These are phyloP conservation scores for Filobasidium uniguttulatum DNA, from an alignment of 1,284 basidiomycete species.

Conservation along the genomic window DNA sequence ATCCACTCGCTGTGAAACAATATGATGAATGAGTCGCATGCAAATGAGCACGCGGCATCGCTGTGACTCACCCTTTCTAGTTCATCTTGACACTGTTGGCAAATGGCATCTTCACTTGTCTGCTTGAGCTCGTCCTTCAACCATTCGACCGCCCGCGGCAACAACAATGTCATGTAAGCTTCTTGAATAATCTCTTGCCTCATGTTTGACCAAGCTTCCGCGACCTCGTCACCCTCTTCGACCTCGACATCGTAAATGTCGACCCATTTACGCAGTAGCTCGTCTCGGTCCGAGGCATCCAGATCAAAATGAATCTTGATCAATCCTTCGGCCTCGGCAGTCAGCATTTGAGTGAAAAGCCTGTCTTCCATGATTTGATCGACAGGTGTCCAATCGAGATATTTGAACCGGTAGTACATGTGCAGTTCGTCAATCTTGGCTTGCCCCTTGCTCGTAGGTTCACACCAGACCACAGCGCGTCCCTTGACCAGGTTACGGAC, in stretches of 20 bases:
- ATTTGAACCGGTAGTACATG: slow-evolving; percentile 89
- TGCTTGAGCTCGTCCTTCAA: slow-evolving; percentile 76
- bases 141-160: slow-evolving; percentile 77
- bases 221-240: slow-evolving; percentile 40
- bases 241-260: neutral
- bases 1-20: slow-evolving; percentile 33
- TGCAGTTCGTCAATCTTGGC: slow-evolving; percentile 81
- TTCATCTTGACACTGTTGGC: slow-evolving; percentile 50
- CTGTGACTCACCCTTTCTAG: slow-evolving; percentile 52
- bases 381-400: slow-evolving; percentile 69
- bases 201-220: slow-evolving; percentile 85
- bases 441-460: slow-evolving; percentile 83
- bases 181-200: slow-evolving; percentile 65
- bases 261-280: slow-evolving; percentile 49
- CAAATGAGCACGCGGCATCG: neutral
- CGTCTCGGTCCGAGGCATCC: slow-evolving; percentile 47
- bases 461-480: slow-evolving; percentile 64
- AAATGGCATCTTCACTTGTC: slow-evolving; percentile 74
- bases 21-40: slow-evolving; percentile 3
- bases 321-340: slow-evolving; percentile 76
- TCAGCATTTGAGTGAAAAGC: slow-evolving; percentile 82
- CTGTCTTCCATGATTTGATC: slow-evolving; percentile 53
- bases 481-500: slow-evolving; percentile 65
- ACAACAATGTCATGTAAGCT: slow-evolving; percentile 60
- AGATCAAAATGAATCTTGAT: slow-evolving; percentile 64